These are phyloP conservation scores for Cairneyella variabilis DNA, from an alignment of 495 filamentous ascomycete genomes.

Conservation along the genomic window DNA sequence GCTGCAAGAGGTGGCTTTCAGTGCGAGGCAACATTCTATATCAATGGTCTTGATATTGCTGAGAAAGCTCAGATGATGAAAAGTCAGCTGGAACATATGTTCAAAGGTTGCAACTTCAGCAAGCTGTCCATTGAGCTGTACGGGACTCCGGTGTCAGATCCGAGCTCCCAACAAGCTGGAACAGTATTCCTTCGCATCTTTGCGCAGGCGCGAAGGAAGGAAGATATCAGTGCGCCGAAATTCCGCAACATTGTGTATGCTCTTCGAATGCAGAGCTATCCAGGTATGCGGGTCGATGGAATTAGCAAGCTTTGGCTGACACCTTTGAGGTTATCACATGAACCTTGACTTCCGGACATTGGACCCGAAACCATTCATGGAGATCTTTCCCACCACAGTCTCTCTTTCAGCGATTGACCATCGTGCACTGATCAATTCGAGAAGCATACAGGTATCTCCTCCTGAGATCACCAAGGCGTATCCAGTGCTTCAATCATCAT, in stretches of 20 bases:
- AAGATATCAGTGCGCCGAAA: constrained; percentile 20
- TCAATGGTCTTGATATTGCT: constrained; percentile 18
- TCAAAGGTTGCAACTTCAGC: constrained; percentile 20
- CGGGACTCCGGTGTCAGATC: constrained; percentile 17
- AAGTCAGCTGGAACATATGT: constrained; percentile 11
- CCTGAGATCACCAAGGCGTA: background rate
- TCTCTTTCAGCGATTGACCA: background rate
- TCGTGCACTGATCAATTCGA: background rate
- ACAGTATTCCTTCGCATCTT: constrained; percentile 21
- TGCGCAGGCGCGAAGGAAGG: constrained; percentile 19
- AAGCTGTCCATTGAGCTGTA: constrained; percentile 24
- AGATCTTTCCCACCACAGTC: constrained; percentile 1
- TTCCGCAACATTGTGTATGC: constrained; percentile 27
- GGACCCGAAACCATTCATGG: constrained; percentile 13
- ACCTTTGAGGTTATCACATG: constrained; percentile 4
- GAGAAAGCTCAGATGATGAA: constrained; percentile 18
- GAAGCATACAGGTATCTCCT: background rate
- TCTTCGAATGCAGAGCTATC: constrained; percentile 31
- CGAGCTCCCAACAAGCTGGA: constrained; percentile 20
- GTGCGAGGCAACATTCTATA: constrained; percentile 27
- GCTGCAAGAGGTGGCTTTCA: constrained; percentile 47
- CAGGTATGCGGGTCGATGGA: constrained; percentile 6
- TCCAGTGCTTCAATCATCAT: background rate
- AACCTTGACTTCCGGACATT: constrained; percentile 12
- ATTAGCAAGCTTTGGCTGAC: background rate